These are phyloP conservation scores for Tubosaeta brunneosetosa DNA, from an alignment of 768 basidiomycete species.

Conservation along the genomic window DNA sequence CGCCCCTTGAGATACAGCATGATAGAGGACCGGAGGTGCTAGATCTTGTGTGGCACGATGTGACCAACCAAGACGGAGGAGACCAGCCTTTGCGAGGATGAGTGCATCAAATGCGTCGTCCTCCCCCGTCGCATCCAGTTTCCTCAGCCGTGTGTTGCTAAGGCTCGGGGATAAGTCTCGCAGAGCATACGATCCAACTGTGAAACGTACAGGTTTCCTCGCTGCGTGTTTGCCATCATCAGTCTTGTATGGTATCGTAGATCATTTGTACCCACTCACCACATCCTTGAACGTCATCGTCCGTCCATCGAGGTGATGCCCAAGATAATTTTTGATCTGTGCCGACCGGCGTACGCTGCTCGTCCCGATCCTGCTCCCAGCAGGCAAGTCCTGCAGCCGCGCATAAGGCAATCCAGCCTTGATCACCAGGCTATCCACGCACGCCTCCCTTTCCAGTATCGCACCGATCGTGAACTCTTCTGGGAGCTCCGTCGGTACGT, in stretches of 20 bases:
- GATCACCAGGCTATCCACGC: constrained; percentile 83
- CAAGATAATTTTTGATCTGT: constrained; percentile 77
- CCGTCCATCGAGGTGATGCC: constrained; percentile 34
- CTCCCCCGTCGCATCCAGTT: constrained; percentile 69
- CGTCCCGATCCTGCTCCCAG: constrained; percentile 90
- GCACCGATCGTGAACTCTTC: constrained; percentile 82
- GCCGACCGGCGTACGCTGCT: constrained; percentile 91
- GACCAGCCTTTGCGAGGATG: constrained; percentile 90
- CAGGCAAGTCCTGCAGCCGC: constrained; percentile 75
- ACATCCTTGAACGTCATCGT: constrained; percentile 76
- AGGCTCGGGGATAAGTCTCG: constrained; percentile 7
- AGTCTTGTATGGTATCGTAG: neutral
- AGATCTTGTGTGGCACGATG: constrained; percentile 75
- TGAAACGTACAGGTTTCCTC: constrained; percentile 76
- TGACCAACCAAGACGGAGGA: constrained; percentile 72
- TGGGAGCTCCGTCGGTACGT: constrained; percentile 85
- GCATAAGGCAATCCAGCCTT: constrained; percentile 69
- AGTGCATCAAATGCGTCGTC: constrained; percentile 79
- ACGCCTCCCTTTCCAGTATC: constrained; percentile 82
- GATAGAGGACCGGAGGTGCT: constrained; percentile 66
- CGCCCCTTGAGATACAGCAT: constrained; percentile 95
- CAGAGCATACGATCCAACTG: neutral
- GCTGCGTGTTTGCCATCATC: constrained; percentile 36
- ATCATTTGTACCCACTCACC: constrained; percentile 46
- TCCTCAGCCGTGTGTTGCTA: constrained; percentile 86